Percentiles rank a stretch among this genome's conserved stretches.
Conservation (phyloP, 768 basidiomycete species). For the Leccinum truebloodii region DNA sequence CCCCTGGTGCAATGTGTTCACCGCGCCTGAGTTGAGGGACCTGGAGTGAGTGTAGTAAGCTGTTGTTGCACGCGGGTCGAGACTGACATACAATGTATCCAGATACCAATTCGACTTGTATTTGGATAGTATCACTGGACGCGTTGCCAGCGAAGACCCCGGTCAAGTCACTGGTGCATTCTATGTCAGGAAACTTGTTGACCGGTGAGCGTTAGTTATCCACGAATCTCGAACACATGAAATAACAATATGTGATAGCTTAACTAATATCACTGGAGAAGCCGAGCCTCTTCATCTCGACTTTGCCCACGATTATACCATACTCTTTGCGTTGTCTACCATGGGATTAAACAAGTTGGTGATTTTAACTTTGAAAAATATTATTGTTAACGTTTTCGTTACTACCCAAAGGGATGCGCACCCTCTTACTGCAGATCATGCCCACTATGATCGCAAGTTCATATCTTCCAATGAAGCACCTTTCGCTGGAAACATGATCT, state of each 20-base stretch:
- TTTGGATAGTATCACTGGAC: conserved; percentile 12
- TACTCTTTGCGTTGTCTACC: conserved; percentile 40
- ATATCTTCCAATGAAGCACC: conserved; percentile 39
- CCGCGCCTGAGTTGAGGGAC: conserved; percentile 31
- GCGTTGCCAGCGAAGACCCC: conserved; percentile 20
- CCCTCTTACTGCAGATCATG: conserved; percentile 30
- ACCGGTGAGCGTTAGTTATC: conserved; percentile 27
- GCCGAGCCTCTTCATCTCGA: conserved; percentile 39
- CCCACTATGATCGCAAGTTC: conserved; percentile 35
- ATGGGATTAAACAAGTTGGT: conserved; percentile 39
- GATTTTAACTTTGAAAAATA: background rate
- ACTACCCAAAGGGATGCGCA: conserved; percentile 29
- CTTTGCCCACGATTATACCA: conserved; percentile 42
- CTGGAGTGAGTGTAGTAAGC: conserved; percentile 37
- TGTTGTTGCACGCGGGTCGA: background rate
- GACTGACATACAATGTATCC: background rate
- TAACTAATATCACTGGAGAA: conserved; percentile 33
- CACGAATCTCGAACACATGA: background rate
- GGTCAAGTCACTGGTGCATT: conserved; percentile 40
- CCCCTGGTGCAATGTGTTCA: too few species aligned
- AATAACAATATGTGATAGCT: conserved; percentile 17
- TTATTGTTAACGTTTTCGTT: background rate
- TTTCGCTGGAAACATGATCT: conserved; percentile 44
- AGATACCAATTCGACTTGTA: conserved; percentile 41
- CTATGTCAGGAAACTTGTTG: conserved; percentile 39